Conservation (phyloP, 148 eudicot genomes). For the Chenopodium formosanum region DNA sequence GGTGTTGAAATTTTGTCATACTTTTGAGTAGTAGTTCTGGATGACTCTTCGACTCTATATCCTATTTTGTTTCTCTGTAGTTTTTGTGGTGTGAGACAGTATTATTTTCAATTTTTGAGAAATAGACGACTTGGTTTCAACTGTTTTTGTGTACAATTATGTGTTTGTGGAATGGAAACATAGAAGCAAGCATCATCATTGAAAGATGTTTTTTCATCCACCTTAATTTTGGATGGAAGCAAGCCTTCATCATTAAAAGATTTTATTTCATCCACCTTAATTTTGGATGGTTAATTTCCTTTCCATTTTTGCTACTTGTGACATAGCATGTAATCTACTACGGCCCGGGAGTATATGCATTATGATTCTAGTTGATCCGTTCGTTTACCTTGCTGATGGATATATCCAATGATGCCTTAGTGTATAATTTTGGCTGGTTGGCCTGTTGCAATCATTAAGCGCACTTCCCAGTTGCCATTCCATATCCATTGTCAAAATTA, state of each 20-base stretch:
- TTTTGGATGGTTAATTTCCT: background rate
- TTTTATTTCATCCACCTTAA: background rate
- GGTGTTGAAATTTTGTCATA: constrained; percentile 12
- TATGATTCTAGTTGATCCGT: too few species aligned
- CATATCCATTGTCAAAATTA: too few species aligned
- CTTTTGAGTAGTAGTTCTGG: background rate
- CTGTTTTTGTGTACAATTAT: background rate
- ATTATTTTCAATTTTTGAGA: constrained; percentile 11
- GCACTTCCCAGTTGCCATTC: too few species aligned
- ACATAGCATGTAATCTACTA: too few species aligned
- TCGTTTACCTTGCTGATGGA: too few species aligned
- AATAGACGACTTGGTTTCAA: constrained; percentile 9
- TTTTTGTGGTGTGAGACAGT: constrained; percentile 4
- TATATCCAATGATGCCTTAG: too few species aligned
- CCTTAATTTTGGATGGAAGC: background rate
- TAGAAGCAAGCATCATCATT: background rate
- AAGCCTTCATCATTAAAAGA: background rate
- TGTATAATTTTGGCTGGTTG: too few species aligned
- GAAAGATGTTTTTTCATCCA: background rate
- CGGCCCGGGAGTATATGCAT: too few species aligned
- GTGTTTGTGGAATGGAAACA: background rate
- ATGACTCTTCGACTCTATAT: background rate
- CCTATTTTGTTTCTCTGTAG: constrained; percentile 8
- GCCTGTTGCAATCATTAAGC: too few species aligned
- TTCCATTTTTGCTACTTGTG: too few species aligned